phyloP scores from a whole-genome alignment of 176 grass and related monocot genomes.

The Leersia perrieri region DNA sequence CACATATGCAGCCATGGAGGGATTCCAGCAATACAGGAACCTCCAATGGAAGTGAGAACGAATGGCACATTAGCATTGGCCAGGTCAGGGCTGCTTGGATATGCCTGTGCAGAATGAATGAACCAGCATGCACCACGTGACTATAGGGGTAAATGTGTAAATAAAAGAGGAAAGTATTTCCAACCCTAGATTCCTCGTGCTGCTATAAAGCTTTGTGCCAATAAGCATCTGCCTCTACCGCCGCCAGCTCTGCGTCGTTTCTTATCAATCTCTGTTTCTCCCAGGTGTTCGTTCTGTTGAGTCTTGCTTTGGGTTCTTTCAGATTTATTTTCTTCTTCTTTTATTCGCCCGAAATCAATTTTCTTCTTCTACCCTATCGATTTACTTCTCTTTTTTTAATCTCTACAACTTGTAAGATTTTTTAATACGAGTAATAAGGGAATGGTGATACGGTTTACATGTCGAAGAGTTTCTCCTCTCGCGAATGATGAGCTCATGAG shows the following conservation, averaged over 20 bases:
- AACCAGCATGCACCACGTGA: not conserved
- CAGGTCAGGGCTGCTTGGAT: not conserved
- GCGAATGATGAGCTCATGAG: not conserved
- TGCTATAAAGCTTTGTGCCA: not conserved
- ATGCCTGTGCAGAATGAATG: not conserved
- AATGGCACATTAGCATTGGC: no score
- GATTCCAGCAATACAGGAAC: no score
- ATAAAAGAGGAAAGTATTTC: not conserved
- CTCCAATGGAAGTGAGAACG: no score
- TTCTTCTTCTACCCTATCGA: no score
- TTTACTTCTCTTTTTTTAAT: not conserved
- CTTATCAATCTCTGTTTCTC: not conserved
- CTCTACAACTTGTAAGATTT: not conserved
- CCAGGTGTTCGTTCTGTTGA: not conserved
- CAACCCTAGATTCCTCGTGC: conserved; percentile 12
- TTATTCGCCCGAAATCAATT: conserved; percentile 16
- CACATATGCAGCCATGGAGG: no score
- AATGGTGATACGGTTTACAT: not conserved
- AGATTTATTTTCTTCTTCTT: not conserved
- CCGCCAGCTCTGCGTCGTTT: not conserved
- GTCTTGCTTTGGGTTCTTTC: not conserved
- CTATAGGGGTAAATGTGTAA: conserved; percentile 20
- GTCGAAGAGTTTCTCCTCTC: not conserved
- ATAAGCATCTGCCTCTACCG: not conserved
- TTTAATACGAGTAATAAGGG: not conserved